Percentiles rank a stretch among this genome's conserved stretches.
These are phyloP conservation scores for Capronia coronata DNA, from an alignment of 2,329 filamentous ascomycete species.

Conservation along the genomic window DNA sequence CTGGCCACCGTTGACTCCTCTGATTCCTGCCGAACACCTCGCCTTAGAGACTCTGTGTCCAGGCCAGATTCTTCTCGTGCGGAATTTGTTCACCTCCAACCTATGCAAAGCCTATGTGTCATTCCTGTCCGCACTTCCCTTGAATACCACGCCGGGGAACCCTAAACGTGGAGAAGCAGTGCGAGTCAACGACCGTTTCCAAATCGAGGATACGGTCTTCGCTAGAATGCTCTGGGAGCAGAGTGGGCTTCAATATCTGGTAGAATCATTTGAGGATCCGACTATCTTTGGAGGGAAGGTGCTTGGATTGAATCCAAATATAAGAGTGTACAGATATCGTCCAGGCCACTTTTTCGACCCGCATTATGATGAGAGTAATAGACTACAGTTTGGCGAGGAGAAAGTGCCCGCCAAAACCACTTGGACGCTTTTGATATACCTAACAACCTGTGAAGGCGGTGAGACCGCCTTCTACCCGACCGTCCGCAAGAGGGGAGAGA, in stretches of 20 bases:
- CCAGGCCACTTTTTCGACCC: slow-evolving; percentile 86
- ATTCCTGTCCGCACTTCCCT: slow-evolving; percentile 63
- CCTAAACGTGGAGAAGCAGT: slow-evolving; percentile 75
- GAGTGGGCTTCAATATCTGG: slow-evolving; percentile 64
- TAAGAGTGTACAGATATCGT: slow-evolving; percentile 79
- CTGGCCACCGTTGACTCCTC: slow-evolving; percentile 67
- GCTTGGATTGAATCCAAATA: slow-evolving; percentile 80
- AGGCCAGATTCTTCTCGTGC: slow-evolving; percentile 65
- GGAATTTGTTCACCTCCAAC: slow-evolving; percentile 65
- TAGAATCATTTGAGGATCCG: slow-evolving; percentile 33
- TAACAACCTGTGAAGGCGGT: slow-evolving; percentile 77
- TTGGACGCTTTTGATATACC: slow-evolving; percentile 84
- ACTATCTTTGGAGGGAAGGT: slow-evolving; percentile 69
- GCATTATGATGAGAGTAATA: slow-evolving; percentile 88
- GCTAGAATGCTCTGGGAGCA: slow-evolving; percentile 68
- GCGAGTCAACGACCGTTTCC: slow-evolving; percentile 83
- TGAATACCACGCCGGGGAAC: slow-evolving; percentile 69
- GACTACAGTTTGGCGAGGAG: slow-evolving; percentile 52
- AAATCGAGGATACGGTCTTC: slow-evolving; percentile 69
- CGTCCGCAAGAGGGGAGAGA: slow-evolving; percentile 40
- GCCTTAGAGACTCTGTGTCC: slow-evolving; percentile 51
- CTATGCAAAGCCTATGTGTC: slow-evolving; percentile 70
- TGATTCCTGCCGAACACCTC: slow-evolving; percentile 61
- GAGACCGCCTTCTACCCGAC: slow-evolving; percentile 89
- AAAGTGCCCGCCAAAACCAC: slow-evolving; percentile 62